These are phyloP conservation scores for Epichloe amarillans DNA, from an alignment of 2,329 filamentous ascomycete genomes.

Conservation along the genomic window DNA sequence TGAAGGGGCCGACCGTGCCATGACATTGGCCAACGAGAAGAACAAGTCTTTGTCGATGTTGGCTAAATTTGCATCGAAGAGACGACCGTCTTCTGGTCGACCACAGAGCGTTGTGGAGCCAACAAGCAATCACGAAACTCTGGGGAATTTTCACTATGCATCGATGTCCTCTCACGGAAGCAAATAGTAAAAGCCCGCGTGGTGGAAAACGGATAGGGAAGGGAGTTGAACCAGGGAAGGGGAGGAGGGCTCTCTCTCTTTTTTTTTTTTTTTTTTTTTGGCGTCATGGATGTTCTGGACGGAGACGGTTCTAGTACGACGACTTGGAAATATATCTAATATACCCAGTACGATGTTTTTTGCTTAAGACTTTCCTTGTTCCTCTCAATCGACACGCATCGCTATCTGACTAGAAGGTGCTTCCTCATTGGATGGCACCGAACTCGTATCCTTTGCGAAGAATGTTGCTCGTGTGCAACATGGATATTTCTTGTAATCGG, in stretches of 20 bases:
- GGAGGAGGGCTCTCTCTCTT: not conserved
- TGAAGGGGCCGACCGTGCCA: conserved; percentile 17
- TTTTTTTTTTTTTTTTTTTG: not conserved
- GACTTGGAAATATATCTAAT: not conserved
- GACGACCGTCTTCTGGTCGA: conserved; percentile 16
- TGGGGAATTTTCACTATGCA: not conserved
- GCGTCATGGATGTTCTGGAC: not conserved
- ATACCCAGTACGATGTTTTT: not conserved
- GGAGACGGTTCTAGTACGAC: not conserved
- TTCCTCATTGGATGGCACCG: not conserved
- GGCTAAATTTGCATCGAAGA: conserved; percentile 19
- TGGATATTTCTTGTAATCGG: not conserved
- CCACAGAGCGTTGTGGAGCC: conserved; percentile 21
- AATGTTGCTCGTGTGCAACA: not conserved
- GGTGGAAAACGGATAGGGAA: not conserved
- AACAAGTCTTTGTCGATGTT: conserved; percentile 21
- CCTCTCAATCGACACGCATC: not conserved
- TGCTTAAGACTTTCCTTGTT: not conserved
- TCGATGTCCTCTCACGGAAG: not conserved
- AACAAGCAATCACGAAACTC: conserved; percentile 18
- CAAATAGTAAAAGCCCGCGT: not conserved
- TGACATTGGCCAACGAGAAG: conserved; percentile 21
- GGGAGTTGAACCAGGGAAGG: too few relatives aligned
- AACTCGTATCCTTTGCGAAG: not conserved
- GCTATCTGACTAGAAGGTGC: too few relatives aligned